These are phyloP conservation scores for Schizosaccharomyces japonicus DNA, from an alignment of 805 yeast genomes.

Conservation along the genomic window DNA sequence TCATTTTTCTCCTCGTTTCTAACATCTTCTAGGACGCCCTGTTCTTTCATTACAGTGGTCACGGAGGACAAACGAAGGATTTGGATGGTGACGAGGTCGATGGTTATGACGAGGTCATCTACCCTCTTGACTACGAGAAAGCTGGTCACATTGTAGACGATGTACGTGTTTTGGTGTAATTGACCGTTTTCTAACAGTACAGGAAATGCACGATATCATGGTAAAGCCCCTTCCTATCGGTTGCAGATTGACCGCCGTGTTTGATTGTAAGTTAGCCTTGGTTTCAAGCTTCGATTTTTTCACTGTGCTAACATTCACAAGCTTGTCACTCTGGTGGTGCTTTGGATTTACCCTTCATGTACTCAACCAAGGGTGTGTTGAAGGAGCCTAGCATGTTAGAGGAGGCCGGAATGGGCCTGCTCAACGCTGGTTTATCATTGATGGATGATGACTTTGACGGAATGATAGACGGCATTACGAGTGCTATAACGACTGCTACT, in stretches of 20 bases:
- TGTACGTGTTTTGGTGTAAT: no score
- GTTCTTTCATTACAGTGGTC: slow-evolving; percentile 19
- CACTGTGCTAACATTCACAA: not conserved
- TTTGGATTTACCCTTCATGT: slow-evolving; percentile 53
- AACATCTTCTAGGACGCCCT: not conserved
- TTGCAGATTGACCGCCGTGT: slow-evolving; percentile 52
- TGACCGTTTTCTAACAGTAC: slow-evolving; percentile 9
- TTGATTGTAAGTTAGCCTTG: slow-evolving; percentile 26
- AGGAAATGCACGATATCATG: slow-evolving; percentile 21
- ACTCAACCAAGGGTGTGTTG: slow-evolving; percentile 60
- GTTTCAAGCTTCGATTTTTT: not conserved
- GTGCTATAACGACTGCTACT: slow-evolving; percentile 7
- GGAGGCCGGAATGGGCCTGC: slow-evolving; percentile 46
- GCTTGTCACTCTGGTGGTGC: slow-evolving; percentile 64
- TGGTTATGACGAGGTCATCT: slow-evolving; percentile 48
- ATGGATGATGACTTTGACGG: slow-evolving; percentile 34
- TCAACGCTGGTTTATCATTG: slow-evolving; percentile 35
- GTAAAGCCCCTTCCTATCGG: slow-evolving; percentile 51
- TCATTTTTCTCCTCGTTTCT: not conserved
- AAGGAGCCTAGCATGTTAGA: slow-evolving; percentile 61
- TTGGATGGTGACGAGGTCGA: slow-evolving; percentile 52
- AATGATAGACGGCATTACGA: slow-evolving; percentile 20
- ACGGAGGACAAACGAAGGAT: slow-evolving; percentile 56
- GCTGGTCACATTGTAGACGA: slow-evolving; percentile 55
- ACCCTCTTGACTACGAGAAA: slow-evolving; percentile 46